Evolutionary conservation across 805 yeast species (phyloP).

Genomic region (Candida dajiaensis): DNA sequence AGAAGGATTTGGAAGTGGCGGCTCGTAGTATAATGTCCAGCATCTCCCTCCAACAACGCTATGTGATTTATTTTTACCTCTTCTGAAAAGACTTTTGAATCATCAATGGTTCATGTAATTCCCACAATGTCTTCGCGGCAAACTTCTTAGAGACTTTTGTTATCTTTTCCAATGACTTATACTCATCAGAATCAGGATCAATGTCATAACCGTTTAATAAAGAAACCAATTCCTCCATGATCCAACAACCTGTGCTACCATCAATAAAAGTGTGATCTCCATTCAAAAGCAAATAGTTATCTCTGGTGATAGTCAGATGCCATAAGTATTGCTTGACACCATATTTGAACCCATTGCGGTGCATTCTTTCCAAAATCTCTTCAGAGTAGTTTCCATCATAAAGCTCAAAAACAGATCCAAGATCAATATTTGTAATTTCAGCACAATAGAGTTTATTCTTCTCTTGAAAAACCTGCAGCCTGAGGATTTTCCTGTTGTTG

Average conservation of each 20-base stretch:
- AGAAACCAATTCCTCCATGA: conserved; percentile 3
- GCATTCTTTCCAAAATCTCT: background rate
- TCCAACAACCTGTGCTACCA: conserved; percentile 3
- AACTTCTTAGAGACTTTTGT: background rate
- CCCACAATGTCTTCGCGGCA: background rate
- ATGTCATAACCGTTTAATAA: conserved; percentile 6
- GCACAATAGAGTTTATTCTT: background rate
- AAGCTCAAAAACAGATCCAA: background rate
- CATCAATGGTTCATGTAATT: background rate
- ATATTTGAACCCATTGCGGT: background rate
- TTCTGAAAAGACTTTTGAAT: background rate
- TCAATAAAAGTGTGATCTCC: conserved; percentile 6
- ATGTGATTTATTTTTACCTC: background rate
- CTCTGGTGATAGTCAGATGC: background rate
- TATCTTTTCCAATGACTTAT: background rate
- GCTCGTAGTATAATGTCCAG: background rate
- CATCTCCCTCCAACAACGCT: background rate
- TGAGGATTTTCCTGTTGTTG: background rate
- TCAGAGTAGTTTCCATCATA: background rate
- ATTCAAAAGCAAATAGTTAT: conserved; percentile 1
- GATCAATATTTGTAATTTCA: background rate
- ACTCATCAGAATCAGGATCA: background rate
- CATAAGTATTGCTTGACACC: background rate
- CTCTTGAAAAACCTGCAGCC: background rate
- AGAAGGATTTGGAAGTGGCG: conserved; percentile 3